Base-by-base conservation (phyloP, 169 alveolate genomes). In the Plasmodium adleri region DNA sequence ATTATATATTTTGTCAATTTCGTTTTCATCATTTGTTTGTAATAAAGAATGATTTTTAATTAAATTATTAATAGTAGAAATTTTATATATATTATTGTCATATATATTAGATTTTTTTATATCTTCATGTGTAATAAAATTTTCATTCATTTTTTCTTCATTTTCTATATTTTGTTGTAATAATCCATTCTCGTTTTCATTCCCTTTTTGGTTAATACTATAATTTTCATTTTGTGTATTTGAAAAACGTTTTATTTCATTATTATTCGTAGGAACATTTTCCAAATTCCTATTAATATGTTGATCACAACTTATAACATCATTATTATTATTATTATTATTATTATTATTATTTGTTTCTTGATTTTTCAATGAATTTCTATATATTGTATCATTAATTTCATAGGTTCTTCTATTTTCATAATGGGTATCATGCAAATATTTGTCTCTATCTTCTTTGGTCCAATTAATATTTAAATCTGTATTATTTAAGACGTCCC, bases 401-500 rank as follows among this genome's bases (percentile, higher is more conserved):
- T 17, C 59, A 12, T 67, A 12, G 45, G 45, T 13, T 8, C 15
- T 49, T 8, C 17, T 13, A 15, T 45, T 47, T 49, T 13, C 62
- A 71, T 3, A 52, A 12, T n/a, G 13, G 6, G 0, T 64, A 12
- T 13, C 75, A 52, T 52, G 24, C 4, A 62, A 1, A 13, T 5
- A 24, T 9, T 13, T 10, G 2, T 12, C 32, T 5, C 12, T 64
- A 6, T 26, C 89, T 13, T 60, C 32, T 5, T 47, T 71, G 8
- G 24, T 56, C 26, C 2, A 1, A 15, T 63, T n/a, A 9, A 86
- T 86, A 49, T 86, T 86, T 45, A 86, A 72, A 56, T 86, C 92
- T 13, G 87, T 66, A 43, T 86, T 86, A 45, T 86, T 86, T 71
- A 86, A 54, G 72, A 86, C 87, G 17, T 72, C 80, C 26, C 92